Conservation (phyloP, 805 yeast genomes). For the Zygosaccharomyces bailii region DNA sequence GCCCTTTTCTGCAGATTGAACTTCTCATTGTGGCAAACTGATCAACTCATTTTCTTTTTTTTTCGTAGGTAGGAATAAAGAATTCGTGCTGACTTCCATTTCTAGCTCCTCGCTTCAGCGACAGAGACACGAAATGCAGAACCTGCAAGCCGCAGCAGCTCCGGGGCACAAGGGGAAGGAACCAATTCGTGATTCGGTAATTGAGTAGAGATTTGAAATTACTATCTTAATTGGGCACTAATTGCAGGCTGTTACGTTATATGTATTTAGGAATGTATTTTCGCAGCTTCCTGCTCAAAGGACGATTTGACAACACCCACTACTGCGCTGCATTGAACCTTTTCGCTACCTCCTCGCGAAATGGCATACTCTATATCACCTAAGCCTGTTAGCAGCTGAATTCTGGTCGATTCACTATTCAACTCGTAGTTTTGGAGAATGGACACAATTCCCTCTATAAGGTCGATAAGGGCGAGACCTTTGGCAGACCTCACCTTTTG, state of each 20-base stretch:
- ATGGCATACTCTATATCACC: slow-evolving; percentile 90
- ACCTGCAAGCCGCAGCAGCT: neutral
- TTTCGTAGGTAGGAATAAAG: slow-evolving; percentile 2
- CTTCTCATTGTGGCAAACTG: slow-evolving; percentile 4
- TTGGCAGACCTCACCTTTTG: slow-evolving; percentile 60
- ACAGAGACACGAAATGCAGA: slow-evolving; percentile 3
- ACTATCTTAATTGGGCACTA: neutral
- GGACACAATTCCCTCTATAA: slow-evolving; percentile 71
- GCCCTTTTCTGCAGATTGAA: neutral
- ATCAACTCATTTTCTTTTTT: slow-evolving; percentile 4
- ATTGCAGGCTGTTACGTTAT: neutral
- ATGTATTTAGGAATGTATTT: slow-evolving; percentile 8
- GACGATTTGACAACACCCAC: slow-evolving; percentile 74
- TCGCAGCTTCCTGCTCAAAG: slow-evolving; percentile 36
- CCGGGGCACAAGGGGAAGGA: neutral
- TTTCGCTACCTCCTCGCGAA: slow-evolving; percentile 88
- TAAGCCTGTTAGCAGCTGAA: slow-evolving; percentile 62
- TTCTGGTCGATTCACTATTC: slow-evolving; percentile 52
- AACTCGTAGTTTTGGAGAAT: slow-evolving; percentile 68
- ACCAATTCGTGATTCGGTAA: neutral
- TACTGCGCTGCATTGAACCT: slow-evolving; percentile 83
- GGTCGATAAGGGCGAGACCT: slow-evolving; percentile 88
- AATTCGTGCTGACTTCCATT: slow-evolving; percentile 7
- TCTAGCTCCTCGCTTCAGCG: slow-evolving; percentile 4
- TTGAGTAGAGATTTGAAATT: neutral